Conservation (phyloP, 306 rosid genomes). For the Herpetospermum pedunculosum region DNA sequence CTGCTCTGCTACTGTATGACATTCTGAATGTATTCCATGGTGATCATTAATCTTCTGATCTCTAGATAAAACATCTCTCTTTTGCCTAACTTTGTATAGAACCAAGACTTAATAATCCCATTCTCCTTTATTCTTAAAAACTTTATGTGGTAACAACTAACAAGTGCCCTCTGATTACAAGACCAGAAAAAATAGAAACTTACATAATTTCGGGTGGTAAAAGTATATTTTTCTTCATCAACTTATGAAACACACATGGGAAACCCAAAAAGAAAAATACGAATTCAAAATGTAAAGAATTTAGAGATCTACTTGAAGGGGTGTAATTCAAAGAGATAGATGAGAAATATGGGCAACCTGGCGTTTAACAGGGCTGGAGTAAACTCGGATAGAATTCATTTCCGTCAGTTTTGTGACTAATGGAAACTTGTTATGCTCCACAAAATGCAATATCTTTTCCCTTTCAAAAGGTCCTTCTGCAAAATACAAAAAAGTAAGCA, state of each 20-base stretch:
- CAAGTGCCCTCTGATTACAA: neutral
- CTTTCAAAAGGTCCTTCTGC: slow-evolving; percentile 58
- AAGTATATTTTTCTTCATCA: neutral
- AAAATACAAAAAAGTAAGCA: slow-evolving; percentile 15
- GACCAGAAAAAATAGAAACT: neutral
- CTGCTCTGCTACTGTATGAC: neutral
- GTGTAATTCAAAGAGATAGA: neutral
- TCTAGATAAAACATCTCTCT: neutral
- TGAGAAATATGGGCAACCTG: slow-evolving; percentile 44
- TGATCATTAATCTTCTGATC: neutral
- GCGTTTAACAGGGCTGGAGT: slow-evolving; percentile 66
- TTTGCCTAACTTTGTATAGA: neutral
- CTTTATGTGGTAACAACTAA: neutral
- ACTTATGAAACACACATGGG: neutral
- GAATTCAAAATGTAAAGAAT: neutral
- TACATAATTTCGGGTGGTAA: neutral
- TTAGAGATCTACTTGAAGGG: neutral
- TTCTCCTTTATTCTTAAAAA: neutral
- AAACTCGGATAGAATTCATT: slow-evolving; percentile 53
- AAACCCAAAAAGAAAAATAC: neutral
- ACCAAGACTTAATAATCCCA: neutral
- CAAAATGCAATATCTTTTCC: slow-evolving; percentile 51
- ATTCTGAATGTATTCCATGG: no score
- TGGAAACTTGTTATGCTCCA: slow-evolving; percentile 74
- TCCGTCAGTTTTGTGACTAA: slow-evolving; percentile 70